Conservation (phyloP, 176 grass and related monocot genomes). For the Rhynchospora pubera region DNA sequence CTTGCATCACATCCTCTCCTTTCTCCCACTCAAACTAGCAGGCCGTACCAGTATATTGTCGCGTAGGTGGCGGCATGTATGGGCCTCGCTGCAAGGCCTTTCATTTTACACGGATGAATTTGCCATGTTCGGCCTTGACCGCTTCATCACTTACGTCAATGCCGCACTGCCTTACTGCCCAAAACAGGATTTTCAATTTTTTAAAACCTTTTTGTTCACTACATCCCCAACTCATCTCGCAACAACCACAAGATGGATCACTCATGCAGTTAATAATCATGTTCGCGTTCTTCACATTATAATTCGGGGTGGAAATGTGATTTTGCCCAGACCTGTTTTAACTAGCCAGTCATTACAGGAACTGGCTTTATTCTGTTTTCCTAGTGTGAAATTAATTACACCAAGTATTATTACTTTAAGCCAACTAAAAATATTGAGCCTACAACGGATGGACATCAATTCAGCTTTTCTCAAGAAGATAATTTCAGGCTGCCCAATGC, state of each 20-base stretch:
- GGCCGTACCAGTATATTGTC: constrained; percentile 15
- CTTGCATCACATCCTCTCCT: constrained; percentile 14
- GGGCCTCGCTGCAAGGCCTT: constrained; percentile 8
- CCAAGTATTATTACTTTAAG: constrained; percentile 11
- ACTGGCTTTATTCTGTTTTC: constrained; percentile 1
- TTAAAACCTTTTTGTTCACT: constrained; percentile 7
- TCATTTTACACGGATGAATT: constrained; percentile 11
- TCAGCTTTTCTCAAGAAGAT: constrained; percentile 8
- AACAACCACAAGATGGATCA: constrained; percentile 20
- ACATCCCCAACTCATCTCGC: constrained; percentile 12
- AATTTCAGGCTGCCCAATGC: constrained; percentile 4
- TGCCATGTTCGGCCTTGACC: not conserved
- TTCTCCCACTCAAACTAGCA: constrained; percentile 8
- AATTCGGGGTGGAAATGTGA: constrained; percentile 22
- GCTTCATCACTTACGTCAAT: constrained; percentile 2
- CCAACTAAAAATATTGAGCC: constrained; percentile 4
- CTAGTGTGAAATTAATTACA: constrained; percentile 17
- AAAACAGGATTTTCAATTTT: constrained; percentile 6
- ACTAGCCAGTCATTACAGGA: not conserved
- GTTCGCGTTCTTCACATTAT: not conserved
- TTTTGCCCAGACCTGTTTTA: constrained; percentile 15
- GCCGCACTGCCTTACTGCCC: not conserved
- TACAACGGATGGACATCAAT: constrained; percentile 16
- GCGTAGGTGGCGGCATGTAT: constrained; percentile 12
- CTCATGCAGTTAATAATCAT: constrained; percentile 1